Base-by-base conservation (phyloP, 2,329 filamentous ascomycete species). In the Chaetomiaceae sp. region DNA sequence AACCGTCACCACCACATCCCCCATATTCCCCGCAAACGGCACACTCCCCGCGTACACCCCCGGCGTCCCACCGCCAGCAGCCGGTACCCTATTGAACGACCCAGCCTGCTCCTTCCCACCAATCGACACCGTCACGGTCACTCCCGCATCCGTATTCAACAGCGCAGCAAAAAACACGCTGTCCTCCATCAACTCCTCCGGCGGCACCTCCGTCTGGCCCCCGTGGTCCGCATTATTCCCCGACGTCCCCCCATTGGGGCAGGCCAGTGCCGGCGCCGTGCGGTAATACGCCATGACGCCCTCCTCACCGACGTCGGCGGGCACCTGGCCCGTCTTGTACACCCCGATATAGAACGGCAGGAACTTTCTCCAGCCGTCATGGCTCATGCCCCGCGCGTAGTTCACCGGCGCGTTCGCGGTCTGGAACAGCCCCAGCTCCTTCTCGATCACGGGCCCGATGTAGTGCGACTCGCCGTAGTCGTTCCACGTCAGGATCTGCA, bases 381-480 rank as follows among this genome's bases (percentile, higher is more conserved):
- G 79, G 4, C 71, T 69, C 61, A 74, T 71, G 48, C 69, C 67
- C 20, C 70, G 54, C 25, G 73, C 76, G 59, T 80, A 82, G 54
- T 67, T 65, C 40, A 69, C 68, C 1, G 79, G 76, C 2, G 75
- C 76, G 65, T 37, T 66, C 30, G 56, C 67, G 27, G 50, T 64
- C 13, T 67, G 64, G 13, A 71, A 65, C 8, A 71, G 61, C 58
- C 27, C 66, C 56, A 54, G 60, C 53, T 67, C 64, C 66, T 51
- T 71, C 49, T 67, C 61, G 42, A 68, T 64, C 41, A 80, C 62
- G 0, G 78, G 75, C 16, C 74, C 73, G 52, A 80, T 76, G 62
- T 80, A 77, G 62, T 78, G 75, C 0, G 73, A 71, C 59, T 81
- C 78, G 18, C 77, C 77, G 52, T 70, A 80, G 54, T 81, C 78